Evolutionary conservation across 352 stramenopile genomes (phyloP).

Genomic region (Phytophthora sojae): DNA sequence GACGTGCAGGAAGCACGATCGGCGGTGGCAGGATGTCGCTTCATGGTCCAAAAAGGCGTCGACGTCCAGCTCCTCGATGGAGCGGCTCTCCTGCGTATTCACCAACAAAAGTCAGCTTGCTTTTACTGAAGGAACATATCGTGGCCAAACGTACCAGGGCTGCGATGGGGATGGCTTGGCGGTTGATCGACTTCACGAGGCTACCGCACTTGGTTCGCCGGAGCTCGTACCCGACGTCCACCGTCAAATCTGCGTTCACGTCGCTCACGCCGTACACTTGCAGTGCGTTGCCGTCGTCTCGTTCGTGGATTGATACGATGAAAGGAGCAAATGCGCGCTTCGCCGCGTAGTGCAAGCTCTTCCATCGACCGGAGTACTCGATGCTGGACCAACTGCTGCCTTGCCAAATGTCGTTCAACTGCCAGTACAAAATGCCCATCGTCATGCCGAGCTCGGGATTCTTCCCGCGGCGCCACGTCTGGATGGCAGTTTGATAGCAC

Average conservation of each 20-base stretch:
- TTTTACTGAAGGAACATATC: not conserved
- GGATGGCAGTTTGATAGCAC: slow-evolving; percentile 83
- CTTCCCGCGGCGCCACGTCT: slow-evolving; percentile 74
- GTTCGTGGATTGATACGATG: slow-evolving; percentile 52
- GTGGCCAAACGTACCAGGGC: slow-evolving; percentile 45
- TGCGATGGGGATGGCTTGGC: slow-evolving; percentile 32
- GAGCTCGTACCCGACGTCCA: slow-evolving; percentile 58
- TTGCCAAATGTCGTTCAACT: slow-evolving; percentile 91
- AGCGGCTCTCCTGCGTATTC: slow-evolving; percentile 45
- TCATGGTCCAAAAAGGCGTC: slow-evolving; percentile 42
- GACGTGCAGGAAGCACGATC: slow-evolving; percentile 67
- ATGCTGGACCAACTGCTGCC: slow-evolving; percentile 90
- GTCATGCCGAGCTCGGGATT: slow-evolving; percentile 55
- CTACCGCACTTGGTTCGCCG: slow-evolving; percentile 45
- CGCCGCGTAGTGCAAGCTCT: slow-evolving; percentile 83
- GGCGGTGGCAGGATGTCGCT: slow-evolving; percentile 46
- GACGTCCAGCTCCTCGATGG: slow-evolving; percentile 38
- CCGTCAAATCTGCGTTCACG: slow-evolving; percentile 37
- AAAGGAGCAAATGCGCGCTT: slow-evolving; percentile 78
- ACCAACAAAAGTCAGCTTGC: slow-evolving; percentile 1
- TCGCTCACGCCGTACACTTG: slow-evolving; percentile 62
- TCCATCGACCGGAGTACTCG: slow-evolving; percentile 82
- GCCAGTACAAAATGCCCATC: slow-evolving; percentile 90
- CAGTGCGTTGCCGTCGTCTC: slow-evolving; percentile 28
- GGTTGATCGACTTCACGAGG: slow-evolving; percentile 50